Evolutionary conservation across 495 filamentous ascomycete species (phyloP).

Genomic region (Thozetella sp.): DNA sequence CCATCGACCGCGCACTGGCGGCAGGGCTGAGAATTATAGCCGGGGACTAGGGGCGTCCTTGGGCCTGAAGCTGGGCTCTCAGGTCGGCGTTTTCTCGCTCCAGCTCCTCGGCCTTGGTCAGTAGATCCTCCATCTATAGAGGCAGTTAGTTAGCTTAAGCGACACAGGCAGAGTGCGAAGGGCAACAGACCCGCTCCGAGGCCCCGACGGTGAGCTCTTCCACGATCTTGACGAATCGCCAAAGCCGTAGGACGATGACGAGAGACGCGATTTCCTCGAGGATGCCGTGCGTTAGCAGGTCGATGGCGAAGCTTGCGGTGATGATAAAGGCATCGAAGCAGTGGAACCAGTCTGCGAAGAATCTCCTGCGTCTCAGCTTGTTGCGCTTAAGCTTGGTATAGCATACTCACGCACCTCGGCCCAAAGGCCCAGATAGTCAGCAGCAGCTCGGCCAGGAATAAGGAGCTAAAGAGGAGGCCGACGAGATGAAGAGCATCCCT

Average conservation of each 20-base stretch:
- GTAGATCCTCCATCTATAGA: constrained; percentile 14
- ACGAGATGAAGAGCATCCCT: constrained; percentile 31
- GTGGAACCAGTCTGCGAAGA: constrained; percentile 64
- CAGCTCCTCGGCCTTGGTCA: constrained; percentile 12
- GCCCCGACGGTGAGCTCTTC: constrained; percentile 64
- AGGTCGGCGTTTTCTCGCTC: constrained; percentile 16
- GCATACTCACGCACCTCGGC: constrained; percentile 36
- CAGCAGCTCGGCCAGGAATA: constrained; percentile 63
- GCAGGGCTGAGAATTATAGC: background rate
- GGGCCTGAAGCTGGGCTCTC: background rate
- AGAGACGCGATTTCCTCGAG: constrained; percentile 63
- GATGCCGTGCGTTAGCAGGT: constrained; percentile 56
- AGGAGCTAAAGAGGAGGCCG: constrained; percentile 54
- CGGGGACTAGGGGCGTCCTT: background rate
- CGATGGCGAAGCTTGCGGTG: constrained; percentile 59
- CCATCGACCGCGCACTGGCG: no score
- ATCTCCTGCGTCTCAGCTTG: no score
- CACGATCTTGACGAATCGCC: constrained; percentile 70
- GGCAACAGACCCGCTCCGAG: constrained; percentile 37
- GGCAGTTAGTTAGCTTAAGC: background rate
- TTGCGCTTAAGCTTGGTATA: constrained; percentile 1
- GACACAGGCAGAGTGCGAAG: background rate
- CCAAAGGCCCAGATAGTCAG: constrained; percentile 60
- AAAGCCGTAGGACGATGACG: constrained; percentile 64
- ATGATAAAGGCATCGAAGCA: constrained; percentile 66